A percentile compares a stretch with the other conserved stretches of the same genome.
Evolutionary conservation across 805 yeast species (phyloP).

Genomic region (Saccharomyces cerevisiae): DNA sequence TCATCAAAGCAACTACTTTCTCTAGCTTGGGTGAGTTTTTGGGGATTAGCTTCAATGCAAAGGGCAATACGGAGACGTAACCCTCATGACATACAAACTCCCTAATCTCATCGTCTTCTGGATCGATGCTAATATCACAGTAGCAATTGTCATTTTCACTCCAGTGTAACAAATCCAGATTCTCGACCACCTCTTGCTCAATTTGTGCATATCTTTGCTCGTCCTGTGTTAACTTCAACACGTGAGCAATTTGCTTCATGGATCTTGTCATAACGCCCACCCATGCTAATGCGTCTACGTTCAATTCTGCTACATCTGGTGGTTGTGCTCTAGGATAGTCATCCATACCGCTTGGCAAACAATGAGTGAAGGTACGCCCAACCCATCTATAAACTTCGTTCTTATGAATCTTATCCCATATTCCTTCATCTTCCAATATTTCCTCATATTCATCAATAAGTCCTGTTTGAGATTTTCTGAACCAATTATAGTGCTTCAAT

Average conservation of each 20-base stretch:
- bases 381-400: conserved; percentile 84
- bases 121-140: conserved; percentile 78
- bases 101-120: conserved; percentile 47
- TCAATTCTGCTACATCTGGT: conserved; percentile 82
- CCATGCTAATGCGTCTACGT: conserved; percentile 89
- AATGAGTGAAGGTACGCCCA: conserved; percentile 78
- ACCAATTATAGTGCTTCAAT: conserved; percentile 75
- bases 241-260: conserved; percentile 61
- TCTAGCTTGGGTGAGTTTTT: conserved; percentile 39
- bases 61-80: conserved; percentile 80
- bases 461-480: conserved; percentile 73
- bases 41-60: conserved; percentile 59
- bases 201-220: conserved; percentile 43
- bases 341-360: conserved; percentile 89
- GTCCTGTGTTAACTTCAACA: conserved; percentile 54
- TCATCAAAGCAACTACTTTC: conserved; percentile 46
- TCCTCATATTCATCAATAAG: conserved; percentile 58
- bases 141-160: conserved; percentile 52
- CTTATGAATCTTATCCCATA: conserved; percentile 34
- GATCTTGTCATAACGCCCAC: conserved; percentile 86
- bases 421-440: conserved; percentile 19
- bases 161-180: conserved; percentile 78
- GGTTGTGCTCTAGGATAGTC: conserved; percentile 83
- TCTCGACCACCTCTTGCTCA: conserved; percentile 48
- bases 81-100: conserved; percentile 79